phyloP scores from a whole-genome alignment of 306 rosid genomes.

The Rubus idaeus region DNA sequence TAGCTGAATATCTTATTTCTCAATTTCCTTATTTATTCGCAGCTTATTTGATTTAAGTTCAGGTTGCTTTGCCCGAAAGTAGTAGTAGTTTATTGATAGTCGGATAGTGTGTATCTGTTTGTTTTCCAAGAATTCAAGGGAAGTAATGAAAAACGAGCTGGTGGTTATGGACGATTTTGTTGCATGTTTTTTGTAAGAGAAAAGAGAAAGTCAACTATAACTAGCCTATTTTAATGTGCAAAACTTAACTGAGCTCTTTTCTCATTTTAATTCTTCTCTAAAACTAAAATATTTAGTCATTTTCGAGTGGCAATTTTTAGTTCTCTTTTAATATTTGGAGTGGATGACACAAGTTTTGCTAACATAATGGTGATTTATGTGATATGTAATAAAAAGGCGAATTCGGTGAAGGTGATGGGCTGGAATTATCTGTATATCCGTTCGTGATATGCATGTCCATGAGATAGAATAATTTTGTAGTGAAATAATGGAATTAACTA shows the following conservation, averaged over 20 bases:
- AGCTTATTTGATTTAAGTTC: conserved; percentile 8
- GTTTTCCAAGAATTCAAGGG: conserved; percentile 1
- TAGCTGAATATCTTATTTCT: neutral
- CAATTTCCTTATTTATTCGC: neutral
- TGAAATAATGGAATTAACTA: neutral
- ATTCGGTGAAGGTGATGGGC: conserved; percentile 39
- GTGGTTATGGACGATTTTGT: conserved; percentile 10
- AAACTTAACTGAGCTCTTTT: neutral
- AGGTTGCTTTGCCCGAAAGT: no score
- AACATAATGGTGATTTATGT: neutral
- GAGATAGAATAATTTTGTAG: no score
- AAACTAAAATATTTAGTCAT: neutral
- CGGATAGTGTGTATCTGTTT: neutral
- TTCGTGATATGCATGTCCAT: no score
- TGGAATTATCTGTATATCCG: conserved; percentile 16
- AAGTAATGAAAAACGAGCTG: neutral
- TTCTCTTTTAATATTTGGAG: neutral
- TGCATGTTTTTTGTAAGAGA: neutral
- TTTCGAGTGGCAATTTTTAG: neutral
- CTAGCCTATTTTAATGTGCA: neutral
- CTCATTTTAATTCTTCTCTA: neutral
- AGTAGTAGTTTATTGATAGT: neutral
- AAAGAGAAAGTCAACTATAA: conserved; percentile 15
- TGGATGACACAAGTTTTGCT: neutral
- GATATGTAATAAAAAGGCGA: neutral